Conservation (phyloP, 148 eudicot genomes). For the Diospyros kaki region DNA sequence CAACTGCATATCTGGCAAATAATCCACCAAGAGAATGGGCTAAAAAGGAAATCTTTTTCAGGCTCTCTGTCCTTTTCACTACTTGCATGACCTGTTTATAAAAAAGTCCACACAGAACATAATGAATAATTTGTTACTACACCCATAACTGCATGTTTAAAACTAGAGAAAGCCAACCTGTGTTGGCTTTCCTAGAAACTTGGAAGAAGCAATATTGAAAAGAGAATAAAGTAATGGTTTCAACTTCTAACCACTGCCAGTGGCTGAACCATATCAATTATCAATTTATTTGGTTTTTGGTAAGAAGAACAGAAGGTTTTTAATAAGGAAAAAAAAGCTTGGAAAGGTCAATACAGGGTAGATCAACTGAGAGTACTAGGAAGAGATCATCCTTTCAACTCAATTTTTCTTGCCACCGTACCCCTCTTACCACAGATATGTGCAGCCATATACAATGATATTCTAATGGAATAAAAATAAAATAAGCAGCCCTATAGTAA, state of each 20-base stretch:
- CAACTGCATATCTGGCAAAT: constrained; percentile 86
- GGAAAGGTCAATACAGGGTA: too few species aligned
- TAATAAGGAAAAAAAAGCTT: too few species aligned
- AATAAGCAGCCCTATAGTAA: too few species aligned
- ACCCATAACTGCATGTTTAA: background rate
- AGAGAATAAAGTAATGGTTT: background rate
- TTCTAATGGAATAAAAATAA: too few species aligned
- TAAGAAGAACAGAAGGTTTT: too few species aligned
- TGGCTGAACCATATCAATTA: too few species aligned
- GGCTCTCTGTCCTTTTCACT: constrained; percentile 61
- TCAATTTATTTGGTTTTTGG: too few species aligned
- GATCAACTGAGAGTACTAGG: too few species aligned
- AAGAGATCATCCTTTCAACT: too few species aligned
- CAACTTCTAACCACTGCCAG: background rate
- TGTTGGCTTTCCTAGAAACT: background rate
- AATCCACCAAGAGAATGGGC: constrained; percentile 99
- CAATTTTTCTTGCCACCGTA: too few species aligned
- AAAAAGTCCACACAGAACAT: constrained; percentile 5
- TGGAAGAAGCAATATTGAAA: background rate
- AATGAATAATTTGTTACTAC: constrained; percentile 3
- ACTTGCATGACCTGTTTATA: constrained; percentile 63
- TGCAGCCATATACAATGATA: too few species aligned
- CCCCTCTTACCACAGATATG: too few species aligned
- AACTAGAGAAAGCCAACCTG: background rate
- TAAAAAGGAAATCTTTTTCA: constrained; percentile 84